Conservation (phyloP, 441 rosid genomes). For the Populus hybrid region DNA sequence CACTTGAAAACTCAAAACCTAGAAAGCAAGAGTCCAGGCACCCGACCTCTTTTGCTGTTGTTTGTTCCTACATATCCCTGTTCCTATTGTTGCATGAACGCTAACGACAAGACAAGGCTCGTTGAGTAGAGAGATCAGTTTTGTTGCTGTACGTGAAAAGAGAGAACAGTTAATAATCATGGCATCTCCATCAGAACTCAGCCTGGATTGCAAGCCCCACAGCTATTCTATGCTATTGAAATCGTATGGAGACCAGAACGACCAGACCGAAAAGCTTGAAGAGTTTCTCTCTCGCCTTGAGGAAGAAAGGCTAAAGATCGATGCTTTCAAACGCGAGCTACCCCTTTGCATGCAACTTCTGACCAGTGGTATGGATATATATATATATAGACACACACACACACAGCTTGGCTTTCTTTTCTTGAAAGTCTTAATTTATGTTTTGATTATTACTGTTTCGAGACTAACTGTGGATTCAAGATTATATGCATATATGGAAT, state of each 20-base stretch:
- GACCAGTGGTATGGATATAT: conserved; percentile 54
- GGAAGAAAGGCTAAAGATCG: conserved; percentile 92
- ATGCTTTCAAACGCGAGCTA: conserved; percentile 96
- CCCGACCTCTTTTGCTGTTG: conserved; percentile 28
- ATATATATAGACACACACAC: too few species aligned
- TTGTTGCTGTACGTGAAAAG: conserved; percentile 5
- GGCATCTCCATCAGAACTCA: conserved; percentile 81
- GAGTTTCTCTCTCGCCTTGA: conserved; percentile 77
- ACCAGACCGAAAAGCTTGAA: conserved; percentile 77
- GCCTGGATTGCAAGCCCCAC: conserved; percentile 82
- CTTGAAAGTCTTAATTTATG: neutral
- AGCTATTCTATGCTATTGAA: conserved; percentile 86
- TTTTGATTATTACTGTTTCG: neutral
- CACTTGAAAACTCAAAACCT: conserved; percentile 17
- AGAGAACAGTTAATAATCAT: conserved; percentile 22
- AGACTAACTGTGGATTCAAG: neutral
- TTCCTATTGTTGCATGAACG: conserved; percentile 24
- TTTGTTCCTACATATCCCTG: conserved; percentile 33
- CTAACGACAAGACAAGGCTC: conserved; percentile 14
- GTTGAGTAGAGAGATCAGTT: conserved; percentile 12
- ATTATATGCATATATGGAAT: neutral
- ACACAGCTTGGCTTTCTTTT: neutral
- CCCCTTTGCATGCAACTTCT: conserved; percentile 99
- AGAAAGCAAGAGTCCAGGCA: conserved; percentile 26
- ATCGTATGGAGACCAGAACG: conserved; percentile 67